Evolutionary conservation across 306 rosid genomes (phyloP).

Genomic region (Castanea mollissima): DNA sequence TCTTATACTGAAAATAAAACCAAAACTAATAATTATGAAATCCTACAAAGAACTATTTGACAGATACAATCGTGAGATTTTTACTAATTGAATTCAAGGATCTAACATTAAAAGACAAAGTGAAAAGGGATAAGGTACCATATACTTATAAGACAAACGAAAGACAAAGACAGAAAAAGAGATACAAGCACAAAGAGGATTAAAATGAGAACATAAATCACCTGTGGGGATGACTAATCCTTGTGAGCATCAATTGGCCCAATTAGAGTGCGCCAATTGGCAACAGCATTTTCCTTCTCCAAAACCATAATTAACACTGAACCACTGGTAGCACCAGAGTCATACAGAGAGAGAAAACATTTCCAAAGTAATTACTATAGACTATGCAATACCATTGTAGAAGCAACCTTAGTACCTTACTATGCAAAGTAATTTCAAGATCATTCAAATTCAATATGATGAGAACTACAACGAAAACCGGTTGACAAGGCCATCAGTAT

Average conservation of each 20-base stretch:
- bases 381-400: background rate
- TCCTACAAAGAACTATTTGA: slow-evolving; percentile 17
- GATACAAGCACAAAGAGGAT: background rate
- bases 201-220: slow-evolving; percentile 25
- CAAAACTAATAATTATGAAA: slow-evolving; percentile 2
- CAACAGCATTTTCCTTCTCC: slow-evolving; percentile 82
- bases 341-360: slow-evolving; percentile 9
- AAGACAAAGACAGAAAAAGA: background rate
- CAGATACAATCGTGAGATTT: slow-evolving; percentile 7
- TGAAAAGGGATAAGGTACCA: slow-evolving; percentile 1
- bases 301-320: slow-evolving; percentile 69
- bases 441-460: background rate
- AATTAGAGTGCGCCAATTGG: slow-evolving; percentile 86
- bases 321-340: slow-evolving; percentile 48
- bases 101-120: background rate
- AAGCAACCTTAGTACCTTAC: background rate
- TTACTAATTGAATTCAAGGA: slow-evolving; percentile 5
- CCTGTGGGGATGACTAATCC: slow-evolving; percentile 86
- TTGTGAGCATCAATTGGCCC: slow-evolving; percentile 86
- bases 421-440: background rate
- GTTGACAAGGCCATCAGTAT: background rate
- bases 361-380: background rate
- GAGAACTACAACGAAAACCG: background rate
- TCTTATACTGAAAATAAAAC: slow-evolving; percentile 57
- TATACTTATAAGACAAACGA: background rate